Evolutionary conservation across 1,139 yeast genomes (phyloP).

Genomic region (Martiniozyma asiatica): DNA sequence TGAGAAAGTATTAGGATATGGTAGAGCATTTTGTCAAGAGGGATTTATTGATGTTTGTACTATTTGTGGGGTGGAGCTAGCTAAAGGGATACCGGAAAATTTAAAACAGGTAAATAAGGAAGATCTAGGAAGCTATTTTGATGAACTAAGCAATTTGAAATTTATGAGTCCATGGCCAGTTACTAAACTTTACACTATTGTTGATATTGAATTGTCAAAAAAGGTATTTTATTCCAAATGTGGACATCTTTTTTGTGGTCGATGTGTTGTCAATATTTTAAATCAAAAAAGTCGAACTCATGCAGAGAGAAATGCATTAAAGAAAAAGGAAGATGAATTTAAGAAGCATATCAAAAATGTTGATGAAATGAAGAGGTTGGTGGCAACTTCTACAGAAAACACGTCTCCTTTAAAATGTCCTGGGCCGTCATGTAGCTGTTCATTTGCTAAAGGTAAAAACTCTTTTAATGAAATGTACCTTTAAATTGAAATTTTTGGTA

Average conservation of each 20-base stretch:
- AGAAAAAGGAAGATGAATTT: slow-evolving; percentile 9
- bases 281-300: slow-evolving; percentile 7
- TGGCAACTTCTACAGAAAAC: slow-evolving; percentile 1
- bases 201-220: slow-evolving; percentile 52
- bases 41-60: too few relatives aligned
- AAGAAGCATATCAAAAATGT: too few relatives aligned
- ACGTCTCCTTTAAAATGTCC: slow-evolving; percentile 36
- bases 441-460: slow-evolving; percentile 12
- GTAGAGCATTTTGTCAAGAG: too few relatives aligned
- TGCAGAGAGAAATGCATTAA: slow-evolving; percentile 7
- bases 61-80: slow-evolving; percentile 53
- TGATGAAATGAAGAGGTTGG: too few relatives aligned
- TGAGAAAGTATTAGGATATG: too few relatives aligned
- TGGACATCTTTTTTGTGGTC: slow-evolving; percentile 82
- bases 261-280: slow-evolving; percentile 59
- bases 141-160: slow-evolving; percentile 15
- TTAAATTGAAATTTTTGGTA: slow-evolving; percentile 6
- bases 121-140: slow-evolving; percentile 16
- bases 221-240: slow-evolving; percentile 60
- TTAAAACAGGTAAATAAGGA: slow-evolving; percentile 24
- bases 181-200: slow-evolving; percentile 30
- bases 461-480: slow-evolving; percentile 19
- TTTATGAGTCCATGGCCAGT: slow-evolving; percentile 60
- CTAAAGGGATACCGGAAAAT: slow-evolving; percentile 54
- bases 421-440: slow-evolving; percentile 27